Percentiles rank a stretch among this genome's conserved stretches.
Conservation (phyloP, 2,329 filamentous ascomycete genomes). For the Aspergillus pseudotamarii region DNA sequence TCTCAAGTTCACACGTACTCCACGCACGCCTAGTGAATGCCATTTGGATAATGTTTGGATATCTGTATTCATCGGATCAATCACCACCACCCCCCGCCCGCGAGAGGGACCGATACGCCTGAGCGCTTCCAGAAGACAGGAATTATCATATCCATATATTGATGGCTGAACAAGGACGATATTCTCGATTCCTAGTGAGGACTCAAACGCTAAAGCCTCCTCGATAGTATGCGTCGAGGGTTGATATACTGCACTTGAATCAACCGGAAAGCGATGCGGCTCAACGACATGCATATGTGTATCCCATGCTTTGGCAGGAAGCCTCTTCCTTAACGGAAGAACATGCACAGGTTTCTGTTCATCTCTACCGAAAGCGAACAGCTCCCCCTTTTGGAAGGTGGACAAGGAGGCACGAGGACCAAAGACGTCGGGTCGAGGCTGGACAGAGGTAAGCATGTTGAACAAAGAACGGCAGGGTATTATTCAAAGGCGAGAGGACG, state of each 20-base stretch:
- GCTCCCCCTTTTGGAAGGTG: constrained; percentile 9
- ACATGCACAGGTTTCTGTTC: not conserved
- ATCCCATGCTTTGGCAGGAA: constrained; percentile 56
- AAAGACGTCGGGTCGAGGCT: constrained; percentile 23
- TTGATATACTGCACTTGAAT: constrained; percentile 53
- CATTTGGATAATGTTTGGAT: constrained; percentile 51
- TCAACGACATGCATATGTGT: constrained; percentile 67
- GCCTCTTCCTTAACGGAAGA: constrained; percentile 23
- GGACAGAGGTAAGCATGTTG: constrained; percentile 30
- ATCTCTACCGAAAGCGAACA: constrained; percentile 11
- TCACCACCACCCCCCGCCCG: constrained; percentile 59
- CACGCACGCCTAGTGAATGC: constrained; percentile 61
- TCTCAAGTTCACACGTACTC: constrained; percentile 62
- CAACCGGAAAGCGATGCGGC: constrained; percentile 54
- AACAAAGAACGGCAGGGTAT: constrained; percentile 7
- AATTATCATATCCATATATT: constrained; percentile 64
- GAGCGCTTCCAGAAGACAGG: constrained; percentile 60
- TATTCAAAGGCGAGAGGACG: not conserved
- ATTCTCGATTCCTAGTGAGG: constrained; percentile 55
- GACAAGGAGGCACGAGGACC: constrained; percentile 22
- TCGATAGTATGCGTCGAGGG: constrained; percentile 54
- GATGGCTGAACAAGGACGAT: constrained; percentile 65
- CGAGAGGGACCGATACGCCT: constrained; percentile 50
- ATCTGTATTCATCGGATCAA: constrained; percentile 52
- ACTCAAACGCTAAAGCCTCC: constrained; percentile 57